Percentiles rank a stretch among this genome's conserved stretches.
phyloP scores from a whole-genome alignment of 163 green algal genomes.

The Coccomyxa subellipsoidea region DNA sequence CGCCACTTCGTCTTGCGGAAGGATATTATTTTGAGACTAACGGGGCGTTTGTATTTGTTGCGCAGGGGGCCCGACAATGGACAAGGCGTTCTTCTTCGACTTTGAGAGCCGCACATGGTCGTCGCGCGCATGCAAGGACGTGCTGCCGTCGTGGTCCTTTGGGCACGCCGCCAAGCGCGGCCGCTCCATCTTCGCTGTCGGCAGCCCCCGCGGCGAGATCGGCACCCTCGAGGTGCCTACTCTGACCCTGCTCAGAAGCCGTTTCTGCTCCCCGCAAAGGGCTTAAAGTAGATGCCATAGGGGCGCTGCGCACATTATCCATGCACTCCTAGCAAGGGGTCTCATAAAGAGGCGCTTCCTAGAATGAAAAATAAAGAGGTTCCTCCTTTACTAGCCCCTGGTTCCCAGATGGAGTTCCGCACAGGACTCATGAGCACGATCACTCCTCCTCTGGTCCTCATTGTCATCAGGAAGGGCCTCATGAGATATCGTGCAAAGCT shows the following conservation, averaged over 20 bases:
- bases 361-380: no score
- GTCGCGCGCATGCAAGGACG: conserved; percentile 7
- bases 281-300: neutral
- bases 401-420: no score
- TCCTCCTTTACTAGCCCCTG: no score
- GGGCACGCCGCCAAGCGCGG: conserved; percentile 13
- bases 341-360: no score
- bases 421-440: no score
- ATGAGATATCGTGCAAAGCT: no score
- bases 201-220: neutral
- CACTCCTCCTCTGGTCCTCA: no score
- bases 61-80: conserved; percentile 27
- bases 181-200: conserved; percentile 19
- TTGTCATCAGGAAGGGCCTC: no score
- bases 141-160: conserved; percentile 23
- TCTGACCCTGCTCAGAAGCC: neutral
- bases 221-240: neutral
- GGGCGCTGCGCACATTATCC: no score
- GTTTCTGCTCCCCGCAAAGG: neutral
- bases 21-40: no score
- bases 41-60: neutral
- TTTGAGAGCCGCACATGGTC: conserved; percentile 25
- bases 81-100: conserved; percentile 23
- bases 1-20: no score
- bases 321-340: no score